Evolutionary conservation across 768 basidiomycete species (phyloP), one percentile per base, ranked within the genome.

Genomic region (Phallus indusiatus): DNA sequence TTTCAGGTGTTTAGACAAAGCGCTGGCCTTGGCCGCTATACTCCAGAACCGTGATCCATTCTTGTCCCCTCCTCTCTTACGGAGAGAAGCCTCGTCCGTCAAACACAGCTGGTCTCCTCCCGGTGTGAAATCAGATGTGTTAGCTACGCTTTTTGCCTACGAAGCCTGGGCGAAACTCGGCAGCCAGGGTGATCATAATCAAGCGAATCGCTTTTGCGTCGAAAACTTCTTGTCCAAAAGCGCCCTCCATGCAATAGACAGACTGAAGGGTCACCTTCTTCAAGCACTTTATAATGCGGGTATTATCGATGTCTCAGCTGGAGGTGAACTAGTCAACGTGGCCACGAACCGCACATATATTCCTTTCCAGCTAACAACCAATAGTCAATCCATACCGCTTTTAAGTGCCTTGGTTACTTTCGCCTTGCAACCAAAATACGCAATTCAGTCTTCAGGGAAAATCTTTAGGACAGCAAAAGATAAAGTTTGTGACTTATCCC

Each of bases 21-120:
- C 90, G 0, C 71, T 97, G 62, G 90, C 92, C 5, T 79, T 96
- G 52, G 94, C 94, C n/a, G 91, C 92, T 6, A 86, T 96, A 65
- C 73, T 96, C 64, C 84, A 89, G 14, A 88, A 90, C 64, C 86
- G 94, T 34, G 93, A 95, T 60, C 91, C 94, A 5, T 97, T 96
- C 77, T 70, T 94, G 59, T 81, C 86, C 0, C 94, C 94, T 0
- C 79, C 87, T 70, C 82, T 85, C 53, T 74, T 86, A 56, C 90
- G 88, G 71, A 67, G 70, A 10, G 81, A 90, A 66, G 85, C 94
- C 1, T 75, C 81, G 42, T 78, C 76, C 18, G 78, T 79, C 69
- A 94, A 94, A 72, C 78, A 82, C 61, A 82, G 81, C 1, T 97
- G 90, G 88, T 79, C 83, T 16, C 83, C 88, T 4, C 76, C 75